phyloP scores from a whole-genome alignment of 2,329 filamentous ascomycete genomes.

The Alternaria metachromatica region DNA sequence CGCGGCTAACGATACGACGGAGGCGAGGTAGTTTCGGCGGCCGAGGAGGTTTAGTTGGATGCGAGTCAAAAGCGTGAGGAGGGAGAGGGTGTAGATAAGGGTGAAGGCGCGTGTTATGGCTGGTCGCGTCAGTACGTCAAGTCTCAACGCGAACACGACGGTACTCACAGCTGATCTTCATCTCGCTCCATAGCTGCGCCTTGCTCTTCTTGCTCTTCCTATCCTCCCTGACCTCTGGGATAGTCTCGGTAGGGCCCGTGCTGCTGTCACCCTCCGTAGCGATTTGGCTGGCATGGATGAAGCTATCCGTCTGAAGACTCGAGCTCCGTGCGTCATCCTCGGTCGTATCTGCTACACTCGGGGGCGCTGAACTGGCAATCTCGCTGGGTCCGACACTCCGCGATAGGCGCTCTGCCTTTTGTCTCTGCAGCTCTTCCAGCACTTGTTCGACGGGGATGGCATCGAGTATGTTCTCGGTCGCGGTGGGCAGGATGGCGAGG shows the following conservation, averaged over 20 bases:
- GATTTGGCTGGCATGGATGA: conserved; percentile 81
- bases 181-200: conserved; percentile 93
- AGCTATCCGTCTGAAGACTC: conserved; percentile 81
- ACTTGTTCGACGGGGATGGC: conserved; percentile 91
- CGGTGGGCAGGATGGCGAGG: conserved; percentile 90
- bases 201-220: conserved; percentile 76
- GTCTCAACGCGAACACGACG: conserved; percentile 5
- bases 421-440: conserved; percentile 90
- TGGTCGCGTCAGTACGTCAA: conserved; percentile 47
- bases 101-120: conserved; percentile 92
- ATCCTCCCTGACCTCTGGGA: conserved; percentile 52
- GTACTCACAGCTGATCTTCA: conserved; percentile 88
- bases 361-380: conserved; percentile 63
- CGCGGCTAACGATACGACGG: conserved; percentile 87
- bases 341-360: conserved; percentile 66
- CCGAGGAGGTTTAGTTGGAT: conserved; percentile 97
- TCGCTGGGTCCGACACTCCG: conserved; percentile 65
- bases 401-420: conserved; percentile 77
- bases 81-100: conserved; percentile 85
- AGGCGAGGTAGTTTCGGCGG: conserved; percentile 92
- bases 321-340: conserved; percentile 83
- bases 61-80: conserved; percentile 89
- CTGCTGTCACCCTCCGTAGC: conserved; percentile 57
- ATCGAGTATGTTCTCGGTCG: conserved; percentile 86
- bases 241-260: conserved; percentile 41